Percentiles rank a stretch among this genome's conserved stretches.
These are phyloP conservation scores for Dryas octopetala DNA, from an alignment of 306 rosid species.

Conservation along the genomic window DNA sequence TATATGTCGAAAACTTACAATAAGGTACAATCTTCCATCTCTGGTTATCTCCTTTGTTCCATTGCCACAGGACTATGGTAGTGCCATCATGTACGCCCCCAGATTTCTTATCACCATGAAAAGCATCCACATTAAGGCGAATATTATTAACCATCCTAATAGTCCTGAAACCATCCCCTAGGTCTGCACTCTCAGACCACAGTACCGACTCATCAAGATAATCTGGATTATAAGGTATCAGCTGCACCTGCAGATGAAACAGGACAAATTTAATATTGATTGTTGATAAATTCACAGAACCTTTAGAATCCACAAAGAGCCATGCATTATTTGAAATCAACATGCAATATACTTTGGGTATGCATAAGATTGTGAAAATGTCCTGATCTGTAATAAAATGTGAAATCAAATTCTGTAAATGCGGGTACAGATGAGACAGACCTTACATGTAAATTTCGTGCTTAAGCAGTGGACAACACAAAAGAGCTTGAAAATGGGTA, in stretches of 20 bases:
- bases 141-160: conserved; percentile 80
- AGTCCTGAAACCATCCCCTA: conserved; percentile 64
- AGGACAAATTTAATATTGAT: background rate
- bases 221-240: conserved; percentile 52
- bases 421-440: background rate
- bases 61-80: conserved; percentile 63
- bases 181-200: conserved; percentile 74
- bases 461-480: background rate
- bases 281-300: background rate
- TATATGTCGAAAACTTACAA: conserved; percentile 51
- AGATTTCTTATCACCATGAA: conserved; percentile 69
- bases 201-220: conserved; percentile 70
- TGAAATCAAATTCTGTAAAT: background rate
- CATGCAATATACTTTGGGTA: background rate
- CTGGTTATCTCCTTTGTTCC: conserved; percentile 86
- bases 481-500: background rate
- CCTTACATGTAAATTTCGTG: background rate
- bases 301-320: background rate
- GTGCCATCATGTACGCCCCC: conserved; percentile 92
- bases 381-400: background rate
- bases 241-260: conserved; percentile 56
- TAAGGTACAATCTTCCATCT: conserved; percentile 65
- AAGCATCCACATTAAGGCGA: conserved; percentile 75
- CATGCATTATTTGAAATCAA: background rate
- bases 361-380: background rate